These are phyloP conservation scores for Penicillium bovifimosum DNA, from an alignment of 495 filamentous ascomycete genomes.

Conservation along the genomic window DNA sequence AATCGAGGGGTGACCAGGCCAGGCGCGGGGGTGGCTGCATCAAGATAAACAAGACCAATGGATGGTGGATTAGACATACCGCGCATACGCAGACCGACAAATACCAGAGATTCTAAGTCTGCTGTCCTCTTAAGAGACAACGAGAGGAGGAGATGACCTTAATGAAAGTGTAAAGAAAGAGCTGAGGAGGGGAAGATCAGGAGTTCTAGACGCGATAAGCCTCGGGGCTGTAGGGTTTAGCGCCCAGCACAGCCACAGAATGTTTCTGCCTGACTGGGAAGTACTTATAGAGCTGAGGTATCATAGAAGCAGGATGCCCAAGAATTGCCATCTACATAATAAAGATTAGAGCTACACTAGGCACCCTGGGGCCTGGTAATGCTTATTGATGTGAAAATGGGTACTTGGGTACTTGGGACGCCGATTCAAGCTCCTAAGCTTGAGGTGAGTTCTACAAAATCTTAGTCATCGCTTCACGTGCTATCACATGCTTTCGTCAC, in stretches of 20 bases:
- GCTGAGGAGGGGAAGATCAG: not conserved
- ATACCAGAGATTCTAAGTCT: not conserved
- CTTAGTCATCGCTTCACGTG: too few relatives aligned
- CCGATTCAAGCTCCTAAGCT: too few relatives aligned
- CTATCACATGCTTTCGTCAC: too few relatives aligned
- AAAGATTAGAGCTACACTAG: too few relatives aligned
- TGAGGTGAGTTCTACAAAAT: too few relatives aligned
- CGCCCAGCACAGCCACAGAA: slow-evolving; percentile 4
- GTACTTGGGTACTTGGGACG: too few relatives aligned
- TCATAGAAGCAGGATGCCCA: too few relatives aligned
- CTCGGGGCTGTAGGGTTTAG: slow-evolving; percentile 4
- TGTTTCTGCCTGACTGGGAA: slow-evolving; percentile 1
- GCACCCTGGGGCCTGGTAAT: too few relatives aligned
- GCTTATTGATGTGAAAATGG: too few relatives aligned
- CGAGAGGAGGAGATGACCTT: not conserved
- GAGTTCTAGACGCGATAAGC: slow-evolving; percentile 6
- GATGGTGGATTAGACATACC: not conserved
- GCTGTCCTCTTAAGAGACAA: not conserved
- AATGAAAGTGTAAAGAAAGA: not conserved
- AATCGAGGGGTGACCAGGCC: slow-evolving; percentile 2
- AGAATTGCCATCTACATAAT: too few relatives aligned
- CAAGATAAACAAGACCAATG: not conserved
- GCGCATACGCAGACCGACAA: not conserved
- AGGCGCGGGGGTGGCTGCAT: slow-evolving; percentile 10
- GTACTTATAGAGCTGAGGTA: not conserved